Evolutionary conservation across 2,329 filamentous ascomycete genomes (phyloP), one percentile per base, ranked within the genome.

Genomic region (Neurospora crassa): DNA sequence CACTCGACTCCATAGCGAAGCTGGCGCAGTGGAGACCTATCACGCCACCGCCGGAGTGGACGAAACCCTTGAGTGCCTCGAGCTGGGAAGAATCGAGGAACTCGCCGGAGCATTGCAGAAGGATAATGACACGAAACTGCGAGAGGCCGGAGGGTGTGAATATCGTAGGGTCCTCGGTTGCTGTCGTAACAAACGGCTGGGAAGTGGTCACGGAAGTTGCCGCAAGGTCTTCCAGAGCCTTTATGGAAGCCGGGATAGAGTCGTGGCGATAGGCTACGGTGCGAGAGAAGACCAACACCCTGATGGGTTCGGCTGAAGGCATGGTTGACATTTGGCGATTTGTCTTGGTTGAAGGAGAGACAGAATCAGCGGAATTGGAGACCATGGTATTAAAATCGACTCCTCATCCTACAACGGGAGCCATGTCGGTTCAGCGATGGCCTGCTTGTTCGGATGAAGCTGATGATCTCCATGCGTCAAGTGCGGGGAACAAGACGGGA

Each of bases 21-120:
- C 79, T 76, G 1, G 82, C 81, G 41, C 79, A 80, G 72, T 84
- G 82, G n/a, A 84, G 76, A 29, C 78, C 82, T 0, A 84, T 81
- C 47, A 83, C 75, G 2, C 82, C 81, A 24, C 80, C 80, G 14
- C 82, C 81, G 20, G 70, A 67, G 16, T 73, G 75, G 37, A 83
- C 77, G 53, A 79, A 82, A 4, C 43, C 71, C 71, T 80, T 75
- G 40, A 84, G 73, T 0, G 78, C 79, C 0, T 71, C 75, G 1
- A 83, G 72, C 72, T 83, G 79, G 0, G 72, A 47, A 18, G 69
- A 37, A 37, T 74, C 74, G n/a, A 83, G 75, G 69, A 83, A 79
- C 40, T 81, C 78, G 63, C 82, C 82, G 11, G 81, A 80, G 5
- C 75, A 77, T 59, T 83, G 81, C 10, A 83, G 76, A 29, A 84